phyloP scores from a whole-genome alignment of 2,329 filamentous ascomycete species.

The Colletotrichum lini region DNA sequence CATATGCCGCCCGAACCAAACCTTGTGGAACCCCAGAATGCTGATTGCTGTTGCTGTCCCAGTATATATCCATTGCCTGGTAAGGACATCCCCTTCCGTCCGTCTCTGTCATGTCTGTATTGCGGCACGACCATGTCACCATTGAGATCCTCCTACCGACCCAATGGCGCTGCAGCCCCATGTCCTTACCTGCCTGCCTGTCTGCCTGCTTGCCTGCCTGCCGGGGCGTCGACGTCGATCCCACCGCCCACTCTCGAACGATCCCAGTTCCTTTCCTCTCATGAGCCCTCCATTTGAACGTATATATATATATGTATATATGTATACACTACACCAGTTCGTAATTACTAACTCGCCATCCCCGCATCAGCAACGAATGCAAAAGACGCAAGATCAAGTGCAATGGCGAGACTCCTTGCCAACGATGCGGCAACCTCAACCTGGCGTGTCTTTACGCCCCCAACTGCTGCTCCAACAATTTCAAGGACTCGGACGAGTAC shows the following conservation, averaged over 20 bases:
- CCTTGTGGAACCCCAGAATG: conserved; percentile 33
- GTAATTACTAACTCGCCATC: conserved; percentile 31
- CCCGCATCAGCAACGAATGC: conserved; percentile 73
- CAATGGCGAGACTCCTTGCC: conserved; percentile 78
- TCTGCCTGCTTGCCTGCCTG: not conserved
- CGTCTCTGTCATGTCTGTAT: conserved; percentile 4
- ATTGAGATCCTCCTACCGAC: not conserved
- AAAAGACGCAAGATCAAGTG: conserved; percentile 84
- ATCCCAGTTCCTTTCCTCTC: not conserved
- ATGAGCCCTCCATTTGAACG: not conserved
- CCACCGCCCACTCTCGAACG: not conserved
- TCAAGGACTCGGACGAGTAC: conserved; percentile 95
- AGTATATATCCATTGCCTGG: conserved; percentile 76
- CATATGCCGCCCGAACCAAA: not conserved
- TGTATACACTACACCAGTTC: no score
- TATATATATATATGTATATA: no score
- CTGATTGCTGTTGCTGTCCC: conserved; percentile 35
- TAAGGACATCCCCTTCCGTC: conserved; percentile 51
- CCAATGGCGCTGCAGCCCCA: conserved; percentile 46
- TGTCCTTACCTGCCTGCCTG: not conserved
- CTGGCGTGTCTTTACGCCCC: conserved; percentile 76
- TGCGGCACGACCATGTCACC: not conserved
- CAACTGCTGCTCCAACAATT: conserved; percentile 80
- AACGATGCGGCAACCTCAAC: conserved; percentile 78
- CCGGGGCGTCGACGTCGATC: not conserved